Base-by-base conservation (phyloP, 2,329 filamentous ascomycete species). In the Cytospora paraplurivora region DNA sequence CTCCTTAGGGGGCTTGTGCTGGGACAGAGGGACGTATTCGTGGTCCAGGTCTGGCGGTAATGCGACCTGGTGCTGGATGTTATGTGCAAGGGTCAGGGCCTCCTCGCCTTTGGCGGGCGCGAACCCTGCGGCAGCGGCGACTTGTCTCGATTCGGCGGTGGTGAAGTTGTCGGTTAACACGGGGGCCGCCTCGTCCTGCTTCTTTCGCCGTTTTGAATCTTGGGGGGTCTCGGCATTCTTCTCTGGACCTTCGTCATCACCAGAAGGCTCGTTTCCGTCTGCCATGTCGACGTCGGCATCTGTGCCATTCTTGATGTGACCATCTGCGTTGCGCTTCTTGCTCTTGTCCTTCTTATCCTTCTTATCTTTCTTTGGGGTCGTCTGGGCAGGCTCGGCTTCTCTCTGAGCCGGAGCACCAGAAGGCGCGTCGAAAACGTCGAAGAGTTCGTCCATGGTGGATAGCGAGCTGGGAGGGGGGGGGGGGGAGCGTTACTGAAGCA, bases 1-100 rank as follows among this genome's bases (percentile, higher is more conserved):
- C 67, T 91, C 87, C 63, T 88, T 90, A 12, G 94, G 93, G n/a
- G 92, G 82, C 76, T 93, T 93, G 82, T 99, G 95, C 77, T 96
- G 85, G 27, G 93, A 96, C 59, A 99, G 91, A n/a, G 94, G 94
- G 19, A 96, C 84, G 74, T 97, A 97, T 75, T 93, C 90, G 80
- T 96, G 96, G 78, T 96, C 92, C 62, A 96, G 91, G 74, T 96
- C 92, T 11, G 94, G 93, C 2, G 95, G 95, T 21, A 99, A 82
- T 13, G 95, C 92, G 70, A 98, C 95, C 78, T 99, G 94, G 82
- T 99, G 95, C 77, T 96, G 93, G 71, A 99, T 96, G 79, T 99
- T 97, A 80, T 99, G 96, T 54, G 92, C 94, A 59, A 99, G 79
- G 27, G 96, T 89, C 34, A 99, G 86, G 19, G 59, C 86, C 54